A percentile compares a stretch with the other conserved stretches of the same genome.
Evolutionary conservation across 495 filamentous ascomycete species (phyloP).

Genomic region (Penicillium odoratum): DNA sequence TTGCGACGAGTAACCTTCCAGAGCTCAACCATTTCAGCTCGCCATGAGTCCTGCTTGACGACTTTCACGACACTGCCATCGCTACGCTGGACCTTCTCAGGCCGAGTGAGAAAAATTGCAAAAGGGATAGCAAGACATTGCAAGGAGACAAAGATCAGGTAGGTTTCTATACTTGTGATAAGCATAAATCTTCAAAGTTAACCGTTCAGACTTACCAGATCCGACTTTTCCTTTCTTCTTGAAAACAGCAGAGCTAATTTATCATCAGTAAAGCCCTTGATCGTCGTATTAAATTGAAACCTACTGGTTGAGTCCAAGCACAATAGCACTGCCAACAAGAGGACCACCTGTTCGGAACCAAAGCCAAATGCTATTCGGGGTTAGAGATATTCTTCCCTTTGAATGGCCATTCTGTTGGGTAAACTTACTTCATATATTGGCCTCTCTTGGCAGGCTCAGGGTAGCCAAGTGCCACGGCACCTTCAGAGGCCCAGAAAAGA

Average conservation of each 20-base stretch:
- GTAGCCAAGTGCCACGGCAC: slow-evolving; percentile 63
- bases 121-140: slow-evolving; percentile 56
- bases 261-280: slow-evolving; percentile 25
- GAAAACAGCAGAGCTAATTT: slow-evolving; percentile 14
- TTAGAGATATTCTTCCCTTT: neutral
- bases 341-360: slow-evolving; percentile 59
- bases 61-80: slow-evolving; percentile 54
- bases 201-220: slow-evolving; percentile 20
- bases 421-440: slow-evolving; percentile 45
- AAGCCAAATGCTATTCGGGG: slow-evolving; percentile 52
- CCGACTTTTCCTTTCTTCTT: slow-evolving; percentile 31
- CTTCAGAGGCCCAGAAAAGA: slow-evolving; percentile 65
- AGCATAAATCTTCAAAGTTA: neutral
- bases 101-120: slow-evolving; percentile 53
- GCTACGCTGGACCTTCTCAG: slow-evolving; percentile 53
- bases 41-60: slow-evolving; percentile 45
- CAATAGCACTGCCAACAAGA: slow-evolving; percentile 61
- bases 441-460: slow-evolving; percentile 60
- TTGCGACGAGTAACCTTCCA: slow-evolving; percentile 30
- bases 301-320: slow-evolving; percentile 57
- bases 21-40: slow-evolving; percentile 30
- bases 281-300: neutral
- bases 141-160: slow-evolving; percentile 59
- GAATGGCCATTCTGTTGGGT: too few species aligned
- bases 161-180: slow-evolving; percentile 34